These are phyloP conservation scores for Rhodosporidiobolus odoratus DNA, from an alignment of 768 basidiomycete genomes.

Conservation along the genomic window DNA sequence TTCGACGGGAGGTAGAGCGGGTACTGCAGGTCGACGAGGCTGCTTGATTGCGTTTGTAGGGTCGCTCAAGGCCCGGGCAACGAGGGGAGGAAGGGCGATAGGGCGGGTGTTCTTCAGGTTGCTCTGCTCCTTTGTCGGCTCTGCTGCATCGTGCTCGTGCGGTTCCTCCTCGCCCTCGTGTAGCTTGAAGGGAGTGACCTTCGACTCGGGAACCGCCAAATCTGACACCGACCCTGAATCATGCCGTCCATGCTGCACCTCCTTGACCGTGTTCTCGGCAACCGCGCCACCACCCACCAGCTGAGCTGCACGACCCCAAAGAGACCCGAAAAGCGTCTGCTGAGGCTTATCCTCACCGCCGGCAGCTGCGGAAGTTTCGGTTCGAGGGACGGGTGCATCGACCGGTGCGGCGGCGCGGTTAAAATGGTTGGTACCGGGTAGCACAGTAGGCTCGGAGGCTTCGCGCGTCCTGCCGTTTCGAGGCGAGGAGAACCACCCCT, in stretches of 20 bases:
- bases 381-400: neutral
- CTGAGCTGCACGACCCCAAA: slow-evolving; percentile 12
- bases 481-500: neutral
- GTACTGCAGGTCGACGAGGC: neutral
- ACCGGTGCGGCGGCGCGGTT: neutral
- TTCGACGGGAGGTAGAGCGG: slow-evolving; percentile 9
- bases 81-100: neutral
- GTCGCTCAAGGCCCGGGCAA: neutral
- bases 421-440: neutral
- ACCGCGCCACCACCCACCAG: slow-evolving; percentile 8
- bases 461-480: neutral
- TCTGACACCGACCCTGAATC: neutral
- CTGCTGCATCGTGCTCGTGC: neutral
- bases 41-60: neutral
- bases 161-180: neutral
- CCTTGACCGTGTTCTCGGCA: neutral
- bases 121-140: neutral
- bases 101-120: neutral
- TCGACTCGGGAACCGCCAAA: neutral
- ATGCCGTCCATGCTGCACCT: neutral
- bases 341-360: neutral
- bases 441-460: neutral
- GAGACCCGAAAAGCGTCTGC: slow-evolving; percentile 3
- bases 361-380: neutral
- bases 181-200: slow-evolving; percentile 10